Percentiles rank a stretch among this genome's conserved stretches.
Conservation (phyloP, 148 eudicot species). For the Vaccinium macrocarpon region DNA sequence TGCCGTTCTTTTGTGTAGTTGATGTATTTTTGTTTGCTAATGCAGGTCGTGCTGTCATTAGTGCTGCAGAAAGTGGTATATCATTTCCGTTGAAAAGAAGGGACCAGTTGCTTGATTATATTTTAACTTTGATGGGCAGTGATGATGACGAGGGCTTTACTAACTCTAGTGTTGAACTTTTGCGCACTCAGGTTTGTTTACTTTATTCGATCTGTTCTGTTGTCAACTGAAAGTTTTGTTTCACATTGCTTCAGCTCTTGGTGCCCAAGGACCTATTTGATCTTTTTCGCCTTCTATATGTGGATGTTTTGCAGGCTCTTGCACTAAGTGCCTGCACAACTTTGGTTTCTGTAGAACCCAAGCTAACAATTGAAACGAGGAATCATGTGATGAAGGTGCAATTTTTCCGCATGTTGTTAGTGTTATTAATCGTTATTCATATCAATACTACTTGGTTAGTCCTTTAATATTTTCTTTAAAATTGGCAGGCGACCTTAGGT, state of each 20-base stretch:
- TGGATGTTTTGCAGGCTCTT: conserved; percentile 62
- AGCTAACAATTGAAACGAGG: conserved; percentile 77
- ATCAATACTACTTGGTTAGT: background rate
- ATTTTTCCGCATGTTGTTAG: background rate
- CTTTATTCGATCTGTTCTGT: conserved; percentile 5
- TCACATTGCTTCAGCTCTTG: background rate
- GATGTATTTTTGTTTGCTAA: conserved; percentile 13
- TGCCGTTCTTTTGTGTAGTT: background rate
- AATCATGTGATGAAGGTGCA: conserved; percentile 86
- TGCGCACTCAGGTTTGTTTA: conserved; percentile 73
- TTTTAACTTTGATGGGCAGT: conserved; percentile 91
- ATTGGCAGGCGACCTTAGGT: conserved; percentile 82
- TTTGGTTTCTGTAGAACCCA: conserved; percentile 98
- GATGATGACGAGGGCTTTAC: conserved; percentile 76
- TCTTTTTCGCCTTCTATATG: conserved; percentile 13
- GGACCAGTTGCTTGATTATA: conserved; percentile 82
- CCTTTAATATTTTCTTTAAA: conserved; percentile 5
- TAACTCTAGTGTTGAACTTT: conserved; percentile 68
- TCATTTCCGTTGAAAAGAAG: conserved; percentile 91
- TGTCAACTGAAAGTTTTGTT: background rate
- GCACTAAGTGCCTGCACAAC: conserved; percentile 99
- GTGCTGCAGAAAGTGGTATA: conserved; percentile 86
- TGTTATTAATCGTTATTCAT: conserved; percentile 1
- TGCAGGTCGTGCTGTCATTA: conserved; percentile 87
- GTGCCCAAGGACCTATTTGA: background rate